Percentiles rank a stretch among this genome's conserved stretches.
These are phyloP conservation scores for Xylaria sp. DNA, from an alignment of 2,329 filamentous ascomycete species.

Conservation along the genomic window DNA sequence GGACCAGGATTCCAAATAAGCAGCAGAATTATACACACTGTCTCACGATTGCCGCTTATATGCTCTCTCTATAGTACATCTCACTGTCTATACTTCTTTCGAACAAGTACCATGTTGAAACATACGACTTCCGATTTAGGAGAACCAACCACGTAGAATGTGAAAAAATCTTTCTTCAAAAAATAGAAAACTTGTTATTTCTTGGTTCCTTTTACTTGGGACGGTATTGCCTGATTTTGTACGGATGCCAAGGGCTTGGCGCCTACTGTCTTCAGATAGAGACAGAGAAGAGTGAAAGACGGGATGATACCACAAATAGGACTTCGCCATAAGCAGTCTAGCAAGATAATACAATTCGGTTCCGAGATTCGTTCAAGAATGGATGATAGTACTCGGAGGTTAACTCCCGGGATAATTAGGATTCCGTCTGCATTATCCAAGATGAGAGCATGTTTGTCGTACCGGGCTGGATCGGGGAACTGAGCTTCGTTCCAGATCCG, in stretches of 20 bases:
- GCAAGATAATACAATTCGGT: constrained; percentile 17
- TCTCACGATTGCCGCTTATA: background rate
- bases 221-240: background rate
- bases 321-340: constrained; percentile 6
- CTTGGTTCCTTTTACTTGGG: constrained; percentile 11
- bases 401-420: constrained; percentile 18
- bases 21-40: constrained; percentile 4
- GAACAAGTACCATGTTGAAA: constrained; percentile 13
- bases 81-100: background rate
- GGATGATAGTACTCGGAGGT: constrained; percentile 22
- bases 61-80: too few relatives aligned
- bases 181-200: constrained; percentile 1
- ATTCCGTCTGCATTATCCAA: constrained; percentile 3
- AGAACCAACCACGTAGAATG: background rate
- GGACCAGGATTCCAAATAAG: constrained; percentile 27
- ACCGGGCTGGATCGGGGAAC: constrained; percentile 26
- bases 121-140: constrained; percentile 15
- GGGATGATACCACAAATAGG: constrained; percentile 12
- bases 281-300: background rate
- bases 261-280: constrained; percentile 2
- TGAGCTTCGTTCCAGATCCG: constrained; percentile 33
- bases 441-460: constrained; percentile 1
- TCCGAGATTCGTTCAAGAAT: constrained; percentile 13
- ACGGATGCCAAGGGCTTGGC: constrained; percentile 9
- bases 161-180: background rate